A percentile compares a stretch with the other conserved stretches of the same genome.
Conservation (phyloP, 179 eudicot species). For the Beta macrorhiza region DNA sequence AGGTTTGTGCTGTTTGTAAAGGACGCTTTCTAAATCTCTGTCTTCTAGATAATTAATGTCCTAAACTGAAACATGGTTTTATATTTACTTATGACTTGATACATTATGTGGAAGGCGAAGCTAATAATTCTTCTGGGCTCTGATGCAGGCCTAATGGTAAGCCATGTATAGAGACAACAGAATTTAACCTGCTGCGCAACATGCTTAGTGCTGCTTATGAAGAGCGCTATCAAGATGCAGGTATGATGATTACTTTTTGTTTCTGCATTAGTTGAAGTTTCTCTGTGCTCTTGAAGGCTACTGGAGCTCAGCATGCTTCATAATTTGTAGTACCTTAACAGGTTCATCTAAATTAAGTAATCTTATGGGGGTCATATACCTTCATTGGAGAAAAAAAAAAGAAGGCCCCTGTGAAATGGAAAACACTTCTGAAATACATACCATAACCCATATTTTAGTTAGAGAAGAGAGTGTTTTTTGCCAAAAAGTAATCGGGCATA, state of each 20-base stretch:
- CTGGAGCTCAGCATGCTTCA: too few relatives aligned
- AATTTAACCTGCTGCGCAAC: conserved; percentile 65
- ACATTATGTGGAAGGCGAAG: background rate
- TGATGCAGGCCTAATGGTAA: conserved; percentile 60
- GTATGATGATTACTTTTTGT: conserved; percentile 28
- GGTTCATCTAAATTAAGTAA: too few relatives aligned
- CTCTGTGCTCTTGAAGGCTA: too few relatives aligned
- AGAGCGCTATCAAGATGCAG: conserved; percentile 84
- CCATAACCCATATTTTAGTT: too few relatives aligned
- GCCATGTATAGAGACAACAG: conserved; percentile 63
- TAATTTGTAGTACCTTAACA: too few relatives aligned
- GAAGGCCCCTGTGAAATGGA: too few relatives aligned
- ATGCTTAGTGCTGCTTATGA: conserved; percentile 78
- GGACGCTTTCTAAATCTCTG: background rate
- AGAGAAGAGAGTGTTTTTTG: too few relatives aligned
- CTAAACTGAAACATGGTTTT: background rate
- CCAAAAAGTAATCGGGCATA: too few relatives aligned
- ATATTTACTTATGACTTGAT: background rate
- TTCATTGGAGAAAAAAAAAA: too few relatives aligned
- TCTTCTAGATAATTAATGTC: background rate
- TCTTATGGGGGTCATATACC: too few relatives aligned
- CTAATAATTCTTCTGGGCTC: background rate
- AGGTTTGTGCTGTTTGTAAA: background rate
- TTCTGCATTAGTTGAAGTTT: background rate
- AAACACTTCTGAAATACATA: too few relatives aligned